Conservation (phyloP, 2,329 filamentous ascomycete genomes). For the Hypoxylon sp. region DNA sequence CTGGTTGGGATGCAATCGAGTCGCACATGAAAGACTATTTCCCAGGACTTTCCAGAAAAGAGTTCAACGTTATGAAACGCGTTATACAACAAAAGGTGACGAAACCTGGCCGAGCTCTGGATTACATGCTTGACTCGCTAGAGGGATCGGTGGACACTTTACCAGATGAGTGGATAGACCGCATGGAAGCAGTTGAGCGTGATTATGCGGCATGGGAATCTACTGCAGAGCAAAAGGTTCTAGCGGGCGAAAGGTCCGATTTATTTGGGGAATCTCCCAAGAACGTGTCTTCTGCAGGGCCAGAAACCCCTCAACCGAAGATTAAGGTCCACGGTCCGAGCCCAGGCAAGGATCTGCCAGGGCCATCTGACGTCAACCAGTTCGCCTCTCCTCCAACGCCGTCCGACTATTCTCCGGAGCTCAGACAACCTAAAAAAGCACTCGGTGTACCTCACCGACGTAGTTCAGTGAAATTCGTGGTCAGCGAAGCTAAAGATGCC, state of each 20-base stretch:
- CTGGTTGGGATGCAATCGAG: conserved; percentile 76
- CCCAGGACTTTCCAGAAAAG: conserved; percentile 58
- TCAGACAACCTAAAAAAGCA: conserved; percentile 15
- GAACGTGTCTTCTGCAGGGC: conserved; percentile 17
- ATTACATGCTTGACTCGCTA: conserved; percentile 87
- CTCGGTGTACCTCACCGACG: conserved; percentile 14
- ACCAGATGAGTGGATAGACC: conserved; percentile 88
- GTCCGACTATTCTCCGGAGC: conserved; percentile 42
- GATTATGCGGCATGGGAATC: conserved; percentile 86
- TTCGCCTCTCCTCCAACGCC: conserved; percentile 39
- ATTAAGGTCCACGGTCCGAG: conserved; percentile 51
- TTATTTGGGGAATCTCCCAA: conserved; percentile 19
- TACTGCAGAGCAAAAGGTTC: conserved; percentile 80
- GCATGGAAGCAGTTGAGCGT: conserved; percentile 83
- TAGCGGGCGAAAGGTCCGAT: conserved; percentile 72
- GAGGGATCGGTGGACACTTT: conserved; percentile 88
- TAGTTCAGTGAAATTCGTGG: conserved; percentile 41
- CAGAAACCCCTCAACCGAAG: conserved; percentile 49
- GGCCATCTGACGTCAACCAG: conserved; percentile 23
- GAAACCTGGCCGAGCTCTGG: conserved; percentile 79
- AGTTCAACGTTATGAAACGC: conserved; percentile 71
- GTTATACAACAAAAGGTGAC: conserved; percentile 79
- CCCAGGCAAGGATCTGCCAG: conserved; percentile 44
- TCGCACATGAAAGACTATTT: conserved; percentile 44
- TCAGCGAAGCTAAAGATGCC: conserved; percentile 40